These are phyloP conservation scores for Artemisia tridentata DNA, from an alignment of 129 eudicot species.

Conservation along the genomic window DNA sequence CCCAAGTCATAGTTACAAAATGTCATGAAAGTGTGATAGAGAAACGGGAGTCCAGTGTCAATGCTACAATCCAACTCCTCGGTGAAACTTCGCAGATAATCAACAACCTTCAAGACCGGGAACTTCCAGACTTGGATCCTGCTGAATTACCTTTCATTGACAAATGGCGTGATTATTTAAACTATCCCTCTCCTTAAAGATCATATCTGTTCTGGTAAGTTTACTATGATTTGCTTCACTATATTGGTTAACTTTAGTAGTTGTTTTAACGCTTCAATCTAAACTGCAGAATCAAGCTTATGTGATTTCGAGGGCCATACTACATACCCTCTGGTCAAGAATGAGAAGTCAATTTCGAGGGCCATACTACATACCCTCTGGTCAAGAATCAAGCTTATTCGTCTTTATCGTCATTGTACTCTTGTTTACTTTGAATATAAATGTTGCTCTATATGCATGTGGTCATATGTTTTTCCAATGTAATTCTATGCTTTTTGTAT, in stretches of 20 bases:
- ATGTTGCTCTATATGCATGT: too few species aligned
- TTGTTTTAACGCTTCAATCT: background rate
- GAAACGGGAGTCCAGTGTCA: background rate
- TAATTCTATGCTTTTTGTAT: too few species aligned
- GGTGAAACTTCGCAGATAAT: background rate
- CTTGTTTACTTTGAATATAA: too few species aligned
- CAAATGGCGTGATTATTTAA: constrained; percentile 29
- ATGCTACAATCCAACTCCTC: background rate
- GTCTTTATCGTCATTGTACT: too few species aligned
- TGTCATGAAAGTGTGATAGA: too few species aligned
- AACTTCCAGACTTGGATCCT: background rate
- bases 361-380: too few species aligned
- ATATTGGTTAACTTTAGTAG: background rate
- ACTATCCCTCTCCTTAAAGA: background rate
- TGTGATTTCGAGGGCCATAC: too few species aligned
- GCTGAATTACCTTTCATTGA: constrained; percentile 24
- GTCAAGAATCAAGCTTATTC: too few species aligned
- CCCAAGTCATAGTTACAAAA: too few species aligned
- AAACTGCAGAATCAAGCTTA: background rate
- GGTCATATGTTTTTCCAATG: too few species aligned
- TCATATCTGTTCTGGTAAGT: background rate
- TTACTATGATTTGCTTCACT: background rate
- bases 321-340: too few species aligned
- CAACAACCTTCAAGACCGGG: background rate
- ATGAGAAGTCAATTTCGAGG: too few species aligned